Percentiles rank a stretch among this genome's conserved stretches.
Conservation (phyloP, 805 yeast species). For the Kluyveromyces dobzhanskii region DNA sequence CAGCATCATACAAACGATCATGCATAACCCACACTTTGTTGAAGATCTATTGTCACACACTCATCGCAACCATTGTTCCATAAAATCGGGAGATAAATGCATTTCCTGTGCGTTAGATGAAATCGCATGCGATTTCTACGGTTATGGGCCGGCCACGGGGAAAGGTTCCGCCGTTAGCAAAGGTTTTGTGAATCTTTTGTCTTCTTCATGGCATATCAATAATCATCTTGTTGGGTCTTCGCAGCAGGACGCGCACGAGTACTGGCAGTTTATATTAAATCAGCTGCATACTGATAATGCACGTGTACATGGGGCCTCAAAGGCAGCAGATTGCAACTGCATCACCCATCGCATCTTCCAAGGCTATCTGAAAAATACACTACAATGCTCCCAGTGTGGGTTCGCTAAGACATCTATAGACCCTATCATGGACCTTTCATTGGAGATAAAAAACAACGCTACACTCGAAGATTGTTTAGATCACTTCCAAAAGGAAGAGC, state of each 20-base stretch:
- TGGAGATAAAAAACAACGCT: conserved; percentile 51
- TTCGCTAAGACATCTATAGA: conserved; percentile 63
- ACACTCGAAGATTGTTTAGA: conserved; percentile 56
- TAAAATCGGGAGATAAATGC: conserved; percentile 37
- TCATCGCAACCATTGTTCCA: conserved; percentile 23
- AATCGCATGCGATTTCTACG: conserved; percentile 66
- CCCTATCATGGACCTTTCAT: conserved; percentile 82
- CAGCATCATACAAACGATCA: conserved; percentile 76
- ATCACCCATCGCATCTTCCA: conserved; percentile 75
- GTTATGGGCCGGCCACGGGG: conserved; percentile 34
- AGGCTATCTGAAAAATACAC: conserved; percentile 74
- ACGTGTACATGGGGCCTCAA: conserved; percentile 7
- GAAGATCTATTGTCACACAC: conserved; percentile 54
- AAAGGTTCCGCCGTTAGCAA: conserved; percentile 1
- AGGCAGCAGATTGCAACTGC: conserved; percentile 49
- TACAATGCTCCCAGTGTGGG: conserved; percentile 64
- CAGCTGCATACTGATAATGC: conserved; percentile 54
- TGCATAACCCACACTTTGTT: conserved; percentile 85
- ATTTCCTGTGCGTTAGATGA: conserved; percentile 80
- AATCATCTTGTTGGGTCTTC: conserved; percentile 87
- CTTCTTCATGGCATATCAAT: conserved; percentile 84
- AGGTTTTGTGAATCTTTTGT: conserved; percentile 72
- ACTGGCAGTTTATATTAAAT: conserved; percentile 84
- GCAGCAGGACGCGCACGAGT: conserved; percentile 98
- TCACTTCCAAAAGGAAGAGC: conserved; percentile 71